phyloP scores from a whole-genome alignment of 73 alveolate genomes.

The Chromera velia region DNA sequence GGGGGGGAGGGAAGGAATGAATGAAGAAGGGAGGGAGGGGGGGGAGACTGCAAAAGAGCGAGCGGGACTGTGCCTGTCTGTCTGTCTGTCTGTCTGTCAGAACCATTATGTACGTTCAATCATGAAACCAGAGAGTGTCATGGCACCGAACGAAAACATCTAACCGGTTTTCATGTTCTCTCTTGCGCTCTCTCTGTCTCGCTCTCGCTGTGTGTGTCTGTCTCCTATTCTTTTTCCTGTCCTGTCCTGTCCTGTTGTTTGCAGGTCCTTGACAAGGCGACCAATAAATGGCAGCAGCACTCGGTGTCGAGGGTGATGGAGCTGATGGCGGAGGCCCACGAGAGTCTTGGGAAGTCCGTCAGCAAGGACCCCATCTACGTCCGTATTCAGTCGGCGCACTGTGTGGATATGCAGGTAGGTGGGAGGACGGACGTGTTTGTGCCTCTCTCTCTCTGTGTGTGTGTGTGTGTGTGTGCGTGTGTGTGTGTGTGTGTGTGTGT shows the following conservation, averaged over 20 bases:
- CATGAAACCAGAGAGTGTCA: too few relatives aligned
- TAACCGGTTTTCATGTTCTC: too few relatives aligned
- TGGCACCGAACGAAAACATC: too few relatives aligned
- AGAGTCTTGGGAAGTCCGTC: slow-evolving; percentile 13
- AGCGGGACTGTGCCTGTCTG: too few relatives aligned
- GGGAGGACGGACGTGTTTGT: background rate
- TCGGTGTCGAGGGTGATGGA: slow-evolving; percentile 24
- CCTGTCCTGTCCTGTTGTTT: background rate
- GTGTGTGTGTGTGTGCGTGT: slow-evolving; percentile 6
- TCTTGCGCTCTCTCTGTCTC: too few relatives aligned
- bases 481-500: slow-evolving; percentile 6
- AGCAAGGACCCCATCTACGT: slow-evolving; percentile 31
- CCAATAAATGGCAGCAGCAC: slow-evolving; percentile 28
- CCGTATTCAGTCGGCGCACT: slow-evolving; percentile 33
- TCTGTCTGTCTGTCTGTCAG: too few relatives aligned
- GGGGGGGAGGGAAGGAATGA: too few relatives aligned
- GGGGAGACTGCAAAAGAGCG: too few relatives aligned
- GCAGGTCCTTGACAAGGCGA: slow-evolving; percentile 17
- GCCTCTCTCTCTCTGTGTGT: background rate
- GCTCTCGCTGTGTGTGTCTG: too few relatives aligned
- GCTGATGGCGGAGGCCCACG: slow-evolving; percentile 22
- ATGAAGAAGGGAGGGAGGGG: too few relatives aligned
- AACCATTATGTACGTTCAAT: too few relatives aligned
- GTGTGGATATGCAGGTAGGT: slow-evolving; percentile 35
- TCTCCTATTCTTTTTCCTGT: background rate